phyloP scores from a whole-genome alignment of 1,284 basidiomycete genomes.

The Albatrellus sp. region DNA sequence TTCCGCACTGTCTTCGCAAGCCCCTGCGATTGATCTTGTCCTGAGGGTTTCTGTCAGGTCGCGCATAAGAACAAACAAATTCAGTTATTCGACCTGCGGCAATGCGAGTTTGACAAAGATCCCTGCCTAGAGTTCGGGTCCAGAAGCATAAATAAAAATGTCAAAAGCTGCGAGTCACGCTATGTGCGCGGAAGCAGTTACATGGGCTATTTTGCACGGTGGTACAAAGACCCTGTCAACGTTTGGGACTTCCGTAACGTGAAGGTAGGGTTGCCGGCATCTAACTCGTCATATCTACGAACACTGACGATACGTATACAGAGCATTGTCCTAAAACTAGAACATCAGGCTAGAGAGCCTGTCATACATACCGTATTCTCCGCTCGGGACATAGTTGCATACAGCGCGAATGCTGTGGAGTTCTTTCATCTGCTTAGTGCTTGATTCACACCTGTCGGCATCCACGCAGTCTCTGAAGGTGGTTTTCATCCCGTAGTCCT shows the following conservation, averaged over 20 bases:
- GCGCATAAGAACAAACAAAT: constrained; percentile 1
- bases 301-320: constrained; percentile 11
- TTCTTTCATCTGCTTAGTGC: constrained; percentile 18
- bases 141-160: background rate
- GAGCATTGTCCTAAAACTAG: constrained; percentile 21
- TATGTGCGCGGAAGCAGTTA: constrained; percentile 12
- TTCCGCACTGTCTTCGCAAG: constrained; percentile 4
- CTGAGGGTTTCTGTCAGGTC: background rate
- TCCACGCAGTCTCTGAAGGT: too few relatives aligned
- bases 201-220: constrained; percentile 29
- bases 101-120: constrained; percentile 1
- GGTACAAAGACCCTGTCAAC: constrained; percentile 29
- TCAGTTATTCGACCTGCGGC: constrained; percentile 2
- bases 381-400: constrained; percentile 26
- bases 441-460: too few relatives aligned
- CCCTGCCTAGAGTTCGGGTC: background rate
- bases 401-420: constrained; percentile 26
- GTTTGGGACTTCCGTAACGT: constrained; percentile 39
- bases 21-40: constrained; percentile 7
- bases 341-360: constrained; percentile 20
- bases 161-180: background rate
- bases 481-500: too few relatives aligned
- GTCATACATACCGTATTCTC: constrained; percentile 31
- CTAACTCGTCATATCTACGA: background rate
- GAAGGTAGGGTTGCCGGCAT: constrained; percentile 21